phyloP scores from a whole-genome alignment of 164 flowering plant genomes.

The Stephania yunnanensis region DNA sequence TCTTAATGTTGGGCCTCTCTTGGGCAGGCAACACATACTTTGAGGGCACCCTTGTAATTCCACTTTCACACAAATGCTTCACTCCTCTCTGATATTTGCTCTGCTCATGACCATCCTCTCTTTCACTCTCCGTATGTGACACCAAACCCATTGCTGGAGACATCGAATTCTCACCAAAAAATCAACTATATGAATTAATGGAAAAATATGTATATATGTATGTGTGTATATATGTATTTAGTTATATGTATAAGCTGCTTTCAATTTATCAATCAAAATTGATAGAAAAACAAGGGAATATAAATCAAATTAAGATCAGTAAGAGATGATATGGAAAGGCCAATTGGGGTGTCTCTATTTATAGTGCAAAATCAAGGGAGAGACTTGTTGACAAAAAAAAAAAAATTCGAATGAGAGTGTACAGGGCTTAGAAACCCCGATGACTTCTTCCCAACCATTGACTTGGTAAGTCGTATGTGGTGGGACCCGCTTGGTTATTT shows the following conservation, averaged over 20 bases:
- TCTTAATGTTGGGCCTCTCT: constrained; percentile 42
- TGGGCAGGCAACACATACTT: constrained; percentile 62
- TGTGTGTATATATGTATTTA: too few relatives aligned
- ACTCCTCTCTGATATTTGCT: constrained; percentile 63
- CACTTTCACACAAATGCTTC: constrained; percentile 51
- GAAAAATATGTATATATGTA: too few relatives aligned
- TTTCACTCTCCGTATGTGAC: neutral
- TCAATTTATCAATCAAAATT: neutral
- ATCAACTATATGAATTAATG: too few relatives aligned
- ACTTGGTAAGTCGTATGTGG: neutral
- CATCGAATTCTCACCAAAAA: constrained; percentile 12
- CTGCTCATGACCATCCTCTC: constrained; percentile 17
- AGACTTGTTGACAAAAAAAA: constrained; percentile 5
- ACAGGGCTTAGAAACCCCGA: neutral
- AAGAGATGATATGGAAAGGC: neutral
- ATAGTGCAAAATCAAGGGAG: neutral
- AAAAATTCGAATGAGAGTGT: constrained; percentile 9
- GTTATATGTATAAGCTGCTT: too few relatives aligned
- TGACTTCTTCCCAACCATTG: neutral
- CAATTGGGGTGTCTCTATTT: constrained; percentile 2
- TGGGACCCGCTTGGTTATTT: neutral
- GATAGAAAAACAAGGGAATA: neutral
- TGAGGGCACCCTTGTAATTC: constrained; percentile 50
- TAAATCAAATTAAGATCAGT: neutral
- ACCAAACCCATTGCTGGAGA: constrained; percentile 27